Evolutionary conservation across 2,329 filamentous ascomycete genomes (phyloP).

Genomic region (Aspergillus brasiliensis): DNA sequence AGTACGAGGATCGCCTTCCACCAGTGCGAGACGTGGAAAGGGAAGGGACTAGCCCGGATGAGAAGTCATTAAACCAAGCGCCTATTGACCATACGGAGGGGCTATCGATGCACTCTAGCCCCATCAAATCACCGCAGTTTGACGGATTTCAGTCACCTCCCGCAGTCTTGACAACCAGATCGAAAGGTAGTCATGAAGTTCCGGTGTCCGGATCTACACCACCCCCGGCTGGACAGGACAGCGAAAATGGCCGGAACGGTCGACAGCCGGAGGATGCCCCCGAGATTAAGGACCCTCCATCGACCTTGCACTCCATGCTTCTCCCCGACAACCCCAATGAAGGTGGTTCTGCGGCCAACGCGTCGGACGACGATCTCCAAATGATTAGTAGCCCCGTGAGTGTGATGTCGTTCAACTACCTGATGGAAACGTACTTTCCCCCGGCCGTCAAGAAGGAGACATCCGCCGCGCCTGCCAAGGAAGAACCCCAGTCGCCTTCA

Average conservation of each 20-base stretch:
- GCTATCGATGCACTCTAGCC: slow-evolving; percentile 13
- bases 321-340: slow-evolving; percentile 11
- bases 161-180: not conserved
- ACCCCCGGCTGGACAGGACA: not conserved
- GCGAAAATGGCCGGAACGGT: slow-evolving; percentile 5
- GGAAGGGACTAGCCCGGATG: not conserved
- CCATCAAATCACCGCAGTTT: slow-evolving; percentile 23
- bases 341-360: not conserved
- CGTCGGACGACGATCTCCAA: slow-evolving; percentile 16
- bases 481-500: slow-evolving; percentile 8
- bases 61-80: not conserved
- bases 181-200: not conserved
- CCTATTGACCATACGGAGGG: not conserved
- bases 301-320: slow-evolving; percentile 8
- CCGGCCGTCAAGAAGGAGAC: not conserved
- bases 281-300: slow-evolving; percentile 2
- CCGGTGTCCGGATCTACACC: not conserved
- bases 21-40: not conserved
- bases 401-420: slow-evolving; percentile 10
- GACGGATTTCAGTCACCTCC: slow-evolving; percentile 19
- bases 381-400: slow-evolving; percentile 18
- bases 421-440: slow-evolving; percentile 13
- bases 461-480: not conserved
- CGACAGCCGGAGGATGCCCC: not conserved
- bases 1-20: slow-evolving; percentile 5